These are phyloP conservation scores for Kwoniella newhampshirensis DNA, from an alignment of 768 basidiomycete species.

Conservation along the genomic window DNA sequence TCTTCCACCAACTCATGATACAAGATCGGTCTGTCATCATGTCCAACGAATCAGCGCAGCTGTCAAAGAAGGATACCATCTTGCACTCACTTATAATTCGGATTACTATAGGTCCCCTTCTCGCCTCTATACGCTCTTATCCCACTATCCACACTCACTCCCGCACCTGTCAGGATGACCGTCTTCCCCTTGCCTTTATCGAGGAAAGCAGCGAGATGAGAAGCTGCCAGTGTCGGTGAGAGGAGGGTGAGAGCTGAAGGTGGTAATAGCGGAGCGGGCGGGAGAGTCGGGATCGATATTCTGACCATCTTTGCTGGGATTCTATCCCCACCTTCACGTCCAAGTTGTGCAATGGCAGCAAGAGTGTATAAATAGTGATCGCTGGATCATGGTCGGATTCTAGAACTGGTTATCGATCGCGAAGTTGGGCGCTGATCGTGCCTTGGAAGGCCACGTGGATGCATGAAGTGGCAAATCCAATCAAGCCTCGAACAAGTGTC, in stretches of 20 bases:
- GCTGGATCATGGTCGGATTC: too few species aligned
- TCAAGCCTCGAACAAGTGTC: too few species aligned
- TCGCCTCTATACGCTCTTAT: constrained; percentile 88
- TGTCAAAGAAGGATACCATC: not conserved
- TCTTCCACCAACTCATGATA: constrained; percentile 80
- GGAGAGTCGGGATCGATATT: constrained; percentile 52
- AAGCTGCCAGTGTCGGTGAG: constrained; percentile 32
- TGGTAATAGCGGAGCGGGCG: constrained; percentile 30
- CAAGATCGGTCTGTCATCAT: constrained; percentile 53
- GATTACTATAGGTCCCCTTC: constrained; percentile 62
- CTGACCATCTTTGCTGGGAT: constrained; percentile 32
- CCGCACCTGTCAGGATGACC: constrained; percentile 80
- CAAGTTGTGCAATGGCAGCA: too few species aligned
- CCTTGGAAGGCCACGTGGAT: too few species aligned
- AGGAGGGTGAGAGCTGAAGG: constrained; percentile 43
- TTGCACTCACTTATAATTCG: constrained; percentile 49
- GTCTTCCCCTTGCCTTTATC: constrained; percentile 64
- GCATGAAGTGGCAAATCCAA: too few species aligned
- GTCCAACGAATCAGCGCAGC: not conserved
- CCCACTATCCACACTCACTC: constrained; percentile 92
- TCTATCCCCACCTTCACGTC: too few species aligned
- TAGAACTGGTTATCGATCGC: too few species aligned
- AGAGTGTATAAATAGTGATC: too few species aligned
- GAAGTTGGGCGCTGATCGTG: too few species aligned
- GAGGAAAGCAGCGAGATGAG: constrained; percentile 59